Percentiles rank a stretch among this genome's conserved stretches.
Evolutionary conservation across 2,329 filamentous ascomycete species (phyloP).

Genomic region (Pseudogymnoascus destructans): DNA sequence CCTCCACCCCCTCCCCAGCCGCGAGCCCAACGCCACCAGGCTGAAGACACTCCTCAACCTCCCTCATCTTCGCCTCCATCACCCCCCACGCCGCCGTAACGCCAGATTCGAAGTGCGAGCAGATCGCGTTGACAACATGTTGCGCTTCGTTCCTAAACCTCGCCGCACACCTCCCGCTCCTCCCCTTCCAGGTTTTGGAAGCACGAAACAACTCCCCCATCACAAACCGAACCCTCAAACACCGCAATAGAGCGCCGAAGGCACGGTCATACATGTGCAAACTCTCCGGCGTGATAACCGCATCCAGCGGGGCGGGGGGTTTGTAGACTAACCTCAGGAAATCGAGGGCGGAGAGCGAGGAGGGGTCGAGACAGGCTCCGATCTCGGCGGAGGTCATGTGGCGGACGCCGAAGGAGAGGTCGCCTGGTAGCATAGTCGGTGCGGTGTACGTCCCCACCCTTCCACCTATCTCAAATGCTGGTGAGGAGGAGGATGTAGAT

Average conservation of each 20-base stretch:
- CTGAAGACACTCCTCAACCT: constrained; percentile 45
- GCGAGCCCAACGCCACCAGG: constrained; percentile 27
- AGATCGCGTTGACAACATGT: constrained; percentile 62
- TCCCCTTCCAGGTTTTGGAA: constrained; percentile 22
- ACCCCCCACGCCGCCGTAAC: constrained; percentile 59
- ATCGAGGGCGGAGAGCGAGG: constrained; percentile 78
- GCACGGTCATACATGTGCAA: constrained; percentile 74
- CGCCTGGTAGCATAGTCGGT: constrained; percentile 43
- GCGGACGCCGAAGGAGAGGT: constrained; percentile 72
- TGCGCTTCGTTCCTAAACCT: constrained; percentile 65
- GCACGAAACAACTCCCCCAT: constrained; percentile 52
- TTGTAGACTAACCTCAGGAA: constrained; percentile 82
- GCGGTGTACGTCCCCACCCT: constrained; percentile 21
- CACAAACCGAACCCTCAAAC: constrained; percentile 68
- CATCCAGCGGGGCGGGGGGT: constrained; percentile 54
- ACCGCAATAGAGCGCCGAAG: constrained; percentile 65
- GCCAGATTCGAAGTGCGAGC: constrained; percentile 66
- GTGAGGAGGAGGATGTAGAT: neutral
- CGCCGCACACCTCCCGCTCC: constrained; percentile 26
- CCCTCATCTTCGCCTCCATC: constrained; percentile 54
- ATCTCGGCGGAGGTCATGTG: constrained; percentile 69
- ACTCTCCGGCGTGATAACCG: constrained; percentile 57
- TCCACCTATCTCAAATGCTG: neutral
- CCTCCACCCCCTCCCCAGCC: constrained; percentile 46
- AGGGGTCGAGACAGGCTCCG: constrained; percentile 67